Evolutionary conservation across 2,329 filamentous ascomycete species (phyloP), one percentile per base, ranked within the genome.

Genomic region (Exophiala aquamarina): DNA sequence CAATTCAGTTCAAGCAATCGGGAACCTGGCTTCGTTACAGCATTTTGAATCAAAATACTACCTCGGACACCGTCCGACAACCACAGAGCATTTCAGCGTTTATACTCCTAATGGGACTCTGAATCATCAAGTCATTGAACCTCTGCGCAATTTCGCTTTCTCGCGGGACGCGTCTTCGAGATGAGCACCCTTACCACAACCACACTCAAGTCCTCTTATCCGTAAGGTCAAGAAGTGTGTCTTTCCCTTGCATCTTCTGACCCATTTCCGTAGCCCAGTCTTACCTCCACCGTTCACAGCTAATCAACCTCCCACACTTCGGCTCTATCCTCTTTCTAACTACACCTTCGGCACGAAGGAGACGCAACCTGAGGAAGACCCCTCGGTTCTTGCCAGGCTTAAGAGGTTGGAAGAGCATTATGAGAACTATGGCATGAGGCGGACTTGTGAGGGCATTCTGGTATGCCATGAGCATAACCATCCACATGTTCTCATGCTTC

Each of bases 391-490:
- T 47, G 91, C 93, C 47, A 87, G 93, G 2, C 76, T 98, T 57
- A 91, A 92, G 74, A 84, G 93, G 7, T 79, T 98, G n/a, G 90
- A 97, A 68, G 91, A 97, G 66, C 91, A 98, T 71, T 98, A 95
- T 68, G 77, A 81, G 21, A 78, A 85, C 55, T 84, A 97, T 75
- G 93, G 93, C 63, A 98, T 98, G 93, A 86, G 93, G 48, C 85
- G 93, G 46, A 97, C 93, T 14, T 96, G 92, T 70, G 93, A 98
- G 73, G 93, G 91, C 61, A 89, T 98, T 60, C 80, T 98, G 38
- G 89, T 98, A 59, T 98, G 93, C 73, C 93, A 98, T 69, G 93
- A 98, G 72, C 92, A 97, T 76, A 97, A 96, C 72, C 93, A 97
- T 70, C 93, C 93, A 11, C 93, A 98, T 70, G 95, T 98, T 56